These are phyloP conservation scores for Lactarius vividus DNA, from an alignment of 768 basidiomycete genomes.

Conservation along the genomic window DNA sequence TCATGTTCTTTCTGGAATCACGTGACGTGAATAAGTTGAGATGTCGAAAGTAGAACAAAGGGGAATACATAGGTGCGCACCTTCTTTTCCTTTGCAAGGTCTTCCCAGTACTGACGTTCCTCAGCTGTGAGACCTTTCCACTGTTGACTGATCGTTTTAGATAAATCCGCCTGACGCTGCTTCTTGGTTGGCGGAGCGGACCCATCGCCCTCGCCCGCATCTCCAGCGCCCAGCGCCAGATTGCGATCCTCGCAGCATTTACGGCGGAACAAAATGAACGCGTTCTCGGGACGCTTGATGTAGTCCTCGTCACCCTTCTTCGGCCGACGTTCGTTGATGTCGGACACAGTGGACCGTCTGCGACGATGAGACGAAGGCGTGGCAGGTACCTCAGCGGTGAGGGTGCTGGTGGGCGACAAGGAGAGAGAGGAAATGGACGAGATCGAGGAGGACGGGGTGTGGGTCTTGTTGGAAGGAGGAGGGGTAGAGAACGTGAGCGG, in stretches of 20 bases:
- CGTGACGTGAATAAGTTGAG: conserved; percentile 48
- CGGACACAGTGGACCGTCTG: conserved; percentile 37
- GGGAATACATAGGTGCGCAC: conserved; percentile 53
- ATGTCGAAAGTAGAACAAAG: conserved; percentile 16
- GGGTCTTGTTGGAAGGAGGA: conserved; percentile 35
- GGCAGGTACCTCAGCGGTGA: conserved; percentile 28
- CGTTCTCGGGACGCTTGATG: conserved; percentile 81
- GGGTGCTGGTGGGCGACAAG: conserved; percentile 31
- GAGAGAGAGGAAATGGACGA: conserved; percentile 40
- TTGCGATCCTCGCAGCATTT: conserved; percentile 75
- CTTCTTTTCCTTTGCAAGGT: conserved; percentile 71
- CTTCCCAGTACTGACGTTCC: conserved; percentile 73
- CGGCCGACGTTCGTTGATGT: conserved; percentile 40
- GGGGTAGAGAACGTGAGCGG: conserved; percentile 46
- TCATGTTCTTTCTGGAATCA: conserved; percentile 80
- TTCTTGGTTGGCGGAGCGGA: conserved; percentile 52
- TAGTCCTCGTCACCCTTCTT: conserved; percentile 78
- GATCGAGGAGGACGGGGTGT: conserved; percentile 44
- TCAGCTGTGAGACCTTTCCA: conserved; percentile 68
- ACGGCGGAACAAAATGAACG: conserved; percentile 81
- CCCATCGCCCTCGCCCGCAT: conserved; percentile 26
- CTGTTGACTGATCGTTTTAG: conserved; percentile 78
- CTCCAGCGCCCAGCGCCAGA: conserved; percentile 46
- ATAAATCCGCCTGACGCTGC: conserved; percentile 74
- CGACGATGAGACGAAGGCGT: conserved; percentile 33